Evolutionary conservation across 2,329 filamentous ascomycete species (phyloP).

Genomic region (Diplodia scrobiculata): DNA sequence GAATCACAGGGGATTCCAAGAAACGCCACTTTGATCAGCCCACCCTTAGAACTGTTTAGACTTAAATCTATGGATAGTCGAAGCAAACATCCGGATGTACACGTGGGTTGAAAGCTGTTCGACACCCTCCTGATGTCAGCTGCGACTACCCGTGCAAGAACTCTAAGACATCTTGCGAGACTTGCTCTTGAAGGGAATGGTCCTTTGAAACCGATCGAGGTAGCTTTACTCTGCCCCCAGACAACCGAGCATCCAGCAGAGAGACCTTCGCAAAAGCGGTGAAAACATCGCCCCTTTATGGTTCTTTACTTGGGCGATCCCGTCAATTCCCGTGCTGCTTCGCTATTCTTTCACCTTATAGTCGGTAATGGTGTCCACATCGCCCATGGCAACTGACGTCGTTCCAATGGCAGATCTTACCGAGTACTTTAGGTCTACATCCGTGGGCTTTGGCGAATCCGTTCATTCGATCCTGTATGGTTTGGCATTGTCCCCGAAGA

Average conservation of each 20-base stretch:
- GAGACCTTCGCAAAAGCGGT: neutral
- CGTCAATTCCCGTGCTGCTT: neutral
- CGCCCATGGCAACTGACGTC: neutral
- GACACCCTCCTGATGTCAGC: too few species aligned
- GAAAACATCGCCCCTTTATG: neutral
- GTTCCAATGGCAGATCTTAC: neutral
- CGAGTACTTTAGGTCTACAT: neutral
- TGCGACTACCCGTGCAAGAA: too few species aligned
- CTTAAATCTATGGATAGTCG: too few species aligned
- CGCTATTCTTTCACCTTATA: neutral
- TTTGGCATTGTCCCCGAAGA: conserved; percentile 69
- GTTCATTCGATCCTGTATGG: conserved; percentile 55
- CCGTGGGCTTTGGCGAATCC: neutral
- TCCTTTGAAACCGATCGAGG: neutral
- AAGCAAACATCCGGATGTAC: too few species aligned
- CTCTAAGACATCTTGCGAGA: neutral
- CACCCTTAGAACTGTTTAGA: too few species aligned
- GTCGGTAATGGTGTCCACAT: neutral
- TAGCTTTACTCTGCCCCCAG: neutral
- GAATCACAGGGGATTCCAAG: too few species aligned
- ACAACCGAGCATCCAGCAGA: neutral
- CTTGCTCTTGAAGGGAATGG: neutral
- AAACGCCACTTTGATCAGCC: too few species aligned
- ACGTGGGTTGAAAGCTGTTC: too few species aligned
- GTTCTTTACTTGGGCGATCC: neutral